Evolutionary conservation across 495 filamentous ascomycete species (phyloP).

Genomic region (Beverwykella pulmonaria): DNA sequence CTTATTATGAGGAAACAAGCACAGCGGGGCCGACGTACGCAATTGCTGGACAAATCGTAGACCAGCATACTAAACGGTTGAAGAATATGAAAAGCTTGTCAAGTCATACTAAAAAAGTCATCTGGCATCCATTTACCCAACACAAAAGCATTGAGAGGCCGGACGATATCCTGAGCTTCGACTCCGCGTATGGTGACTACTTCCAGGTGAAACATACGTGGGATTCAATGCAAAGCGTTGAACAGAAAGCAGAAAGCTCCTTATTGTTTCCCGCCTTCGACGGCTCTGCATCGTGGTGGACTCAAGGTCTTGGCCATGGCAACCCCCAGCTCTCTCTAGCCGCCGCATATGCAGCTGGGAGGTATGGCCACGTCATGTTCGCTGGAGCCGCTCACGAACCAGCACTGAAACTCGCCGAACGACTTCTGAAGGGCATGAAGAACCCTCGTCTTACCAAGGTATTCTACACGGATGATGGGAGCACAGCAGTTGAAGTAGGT

Average conservation of each 20-base stretch:
- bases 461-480: slow-evolving; percentile 80
- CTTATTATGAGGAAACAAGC: slow-evolving; percentile 61
- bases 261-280: slow-evolving; percentile 68
- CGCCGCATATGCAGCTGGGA: slow-evolving; percentile 76
- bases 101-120: slow-evolving; percentile 56
- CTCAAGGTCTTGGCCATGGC: slow-evolving; percentile 77
- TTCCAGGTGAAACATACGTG: slow-evolving; percentile 57
- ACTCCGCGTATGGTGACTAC: slow-evolving; percentile 73
- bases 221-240: slow-evolving; percentile 10
- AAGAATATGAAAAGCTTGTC: slow-evolving; percentile 61
- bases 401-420: slow-evolving; percentile 64
- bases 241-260: slow-evolving; percentile 10
- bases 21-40: slow-evolving; percentile 27
- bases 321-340: slow-evolving; percentile 67
- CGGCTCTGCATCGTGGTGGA: slow-evolving; percentile 84
- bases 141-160: slow-evolving; percentile 59
- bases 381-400: slow-evolving; percentile 72
- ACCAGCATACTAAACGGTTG: slow-evolving; percentile 55
- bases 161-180: slow-evolving; percentile 67
- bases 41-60: slow-evolving; percentile 45
- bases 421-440: slow-evolving; percentile 56
- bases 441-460: slow-evolving; percentile 66
- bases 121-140: slow-evolving; percentile 85
- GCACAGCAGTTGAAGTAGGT: slow-evolving; percentile 76
- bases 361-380: slow-evolving; percentile 86